These are phyloP conservation scores for Hygrophoropsis aurantiaca DNA, from an alignment of 768 basidiomycete genomes.

Conservation along the genomic window DNA sequence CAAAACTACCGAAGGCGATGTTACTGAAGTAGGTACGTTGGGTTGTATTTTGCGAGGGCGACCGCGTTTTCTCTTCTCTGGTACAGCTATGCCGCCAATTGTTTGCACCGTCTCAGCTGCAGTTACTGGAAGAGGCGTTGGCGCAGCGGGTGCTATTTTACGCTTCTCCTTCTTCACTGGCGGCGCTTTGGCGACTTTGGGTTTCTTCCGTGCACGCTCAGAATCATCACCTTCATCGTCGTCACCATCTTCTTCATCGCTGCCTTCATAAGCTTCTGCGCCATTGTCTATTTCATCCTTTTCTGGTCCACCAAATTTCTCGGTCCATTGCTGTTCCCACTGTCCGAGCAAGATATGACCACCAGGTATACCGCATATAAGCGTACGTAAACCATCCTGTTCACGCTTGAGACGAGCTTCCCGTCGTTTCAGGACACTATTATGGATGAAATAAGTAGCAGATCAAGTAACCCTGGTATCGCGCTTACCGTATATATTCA, in stretches of 20 bases:
- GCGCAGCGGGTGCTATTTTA: conserved; percentile 30
- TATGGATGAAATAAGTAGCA: conserved; percentile 6
- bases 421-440: conserved; percentile 75
- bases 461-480: not conserved
- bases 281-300: conserved; percentile 66
- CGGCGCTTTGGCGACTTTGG: conserved; percentile 43
- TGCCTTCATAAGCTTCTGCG: conserved; percentile 33
- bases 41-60: conserved; percentile 73
- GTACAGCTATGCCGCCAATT: conserved; percentile 31
- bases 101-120: conserved; percentile 25
- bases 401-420: conserved; percentile 72
- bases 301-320: conserved; percentile 77
- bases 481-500: conserved; percentile 73
- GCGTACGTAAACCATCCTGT: conserved; percentile 69
- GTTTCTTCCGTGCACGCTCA: conserved; percentile 61
- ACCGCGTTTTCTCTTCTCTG: conserved; percentile 84
- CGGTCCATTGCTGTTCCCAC: conserved; percentile 77
- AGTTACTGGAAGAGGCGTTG: conserved; percentile 18
- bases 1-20: conserved; percentile 19
- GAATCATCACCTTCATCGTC: conserved; percentile 39
- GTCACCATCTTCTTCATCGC: conserved; percentile 44
- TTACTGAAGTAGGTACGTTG: conserved; percentile 35
- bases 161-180: conserved; percentile 47
- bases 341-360: conserved; percentile 68
- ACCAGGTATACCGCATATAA: conserved; percentile 71